Conservation (phyloP, 2,329 filamentous ascomycete genomes). For the Dactylellina haptotyla region DNA sequence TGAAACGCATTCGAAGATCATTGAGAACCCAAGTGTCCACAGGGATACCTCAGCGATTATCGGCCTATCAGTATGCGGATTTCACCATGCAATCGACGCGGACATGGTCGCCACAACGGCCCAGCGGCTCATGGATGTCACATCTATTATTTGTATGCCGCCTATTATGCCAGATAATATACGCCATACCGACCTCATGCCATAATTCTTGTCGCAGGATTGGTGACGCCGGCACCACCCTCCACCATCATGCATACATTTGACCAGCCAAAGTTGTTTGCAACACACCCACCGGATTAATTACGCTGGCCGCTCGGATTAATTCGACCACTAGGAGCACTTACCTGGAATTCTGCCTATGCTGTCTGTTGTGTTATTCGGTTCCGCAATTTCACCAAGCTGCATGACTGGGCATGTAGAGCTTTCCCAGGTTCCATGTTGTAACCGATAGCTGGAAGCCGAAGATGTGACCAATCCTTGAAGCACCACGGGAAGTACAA, state of each 20-base stretch:
- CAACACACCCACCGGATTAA: conserved; percentile 55
- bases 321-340: conserved; percentile 50
- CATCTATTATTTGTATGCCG: conserved; percentile 34
- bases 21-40: conserved; percentile 3
- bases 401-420: conserved; percentile 37
- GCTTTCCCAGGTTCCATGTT: conserved; percentile 26
- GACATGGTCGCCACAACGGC: conserved; percentile 38
- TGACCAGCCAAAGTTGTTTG: conserved; percentile 37
- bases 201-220: conserved; percentile 39
- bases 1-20: conserved; percentile 29
- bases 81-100: conserved; percentile 27
- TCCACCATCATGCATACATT: conserved; percentile 21
- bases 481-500: conserved; percentile 18
- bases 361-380: conserved; percentile 33
- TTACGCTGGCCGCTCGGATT: conserved; percentile 39
- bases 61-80: conserved; percentile 39
- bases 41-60: conserved; percentile 25
- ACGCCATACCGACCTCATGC: conserved; percentile 36
- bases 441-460: conserved; percentile 10
- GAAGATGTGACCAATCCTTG: conserved; percentile 7
- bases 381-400: conserved; percentile 47
- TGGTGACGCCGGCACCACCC: conserved; percentile 31
- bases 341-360: conserved; percentile 52
- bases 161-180: conserved; percentile 38
- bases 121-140: conserved; percentile 38